A percentile compares a stretch with the other conserved stretches of the same genome.
Evolutionary conservation across 768 basidiomycete species (phyloP).

Genomic region (Lactarius trivialis): DNA sequence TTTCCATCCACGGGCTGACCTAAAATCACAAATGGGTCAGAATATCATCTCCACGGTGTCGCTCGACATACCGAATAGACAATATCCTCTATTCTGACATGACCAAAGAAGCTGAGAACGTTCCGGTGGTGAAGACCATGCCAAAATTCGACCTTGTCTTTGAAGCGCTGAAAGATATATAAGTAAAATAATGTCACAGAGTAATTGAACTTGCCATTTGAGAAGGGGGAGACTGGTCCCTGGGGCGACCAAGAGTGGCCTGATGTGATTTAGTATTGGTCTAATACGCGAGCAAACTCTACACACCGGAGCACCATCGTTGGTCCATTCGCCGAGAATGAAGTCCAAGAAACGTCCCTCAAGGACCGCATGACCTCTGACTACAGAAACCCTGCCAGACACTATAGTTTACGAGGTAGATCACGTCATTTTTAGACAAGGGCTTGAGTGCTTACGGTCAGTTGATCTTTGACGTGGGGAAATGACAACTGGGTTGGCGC

Average conservation of each 20-base stretch:
- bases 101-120: constrained; percentile 35
- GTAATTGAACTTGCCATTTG: constrained; percentile 5
- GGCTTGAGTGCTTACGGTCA: constrained; percentile 1
- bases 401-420: not conserved
- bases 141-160: constrained; percentile 40
- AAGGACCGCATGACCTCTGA: constrained; percentile 29
- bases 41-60: not conserved
- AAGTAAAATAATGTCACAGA: not conserved
- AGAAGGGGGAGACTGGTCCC: constrained; percentile 7
- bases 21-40: constrained; percentile 18
- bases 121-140: constrained; percentile 37
- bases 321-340: constrained; percentile 38
- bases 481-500: not conserved
- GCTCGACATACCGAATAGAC: constrained; percentile 14
- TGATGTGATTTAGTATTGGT: not conserved
- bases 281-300: not conserved
- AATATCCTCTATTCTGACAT: constrained; percentile 30
- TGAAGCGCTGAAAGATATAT: constrained; percentile 32
- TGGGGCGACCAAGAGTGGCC: constrained; percentile 12
- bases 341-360: constrained; percentile 38
- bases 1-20: constrained; percentile 44
- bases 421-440: not conserved
- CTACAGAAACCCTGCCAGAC: constrained; percentile 30
- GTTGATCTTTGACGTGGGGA: not conserved
- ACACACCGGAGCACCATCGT: constrained; percentile 34